A percentile compares a stretch with the other conserved stretches of the same genome.
Conservation (phyloP, 1,284 basidiomycete species). For the Malassezia equina region DNA sequence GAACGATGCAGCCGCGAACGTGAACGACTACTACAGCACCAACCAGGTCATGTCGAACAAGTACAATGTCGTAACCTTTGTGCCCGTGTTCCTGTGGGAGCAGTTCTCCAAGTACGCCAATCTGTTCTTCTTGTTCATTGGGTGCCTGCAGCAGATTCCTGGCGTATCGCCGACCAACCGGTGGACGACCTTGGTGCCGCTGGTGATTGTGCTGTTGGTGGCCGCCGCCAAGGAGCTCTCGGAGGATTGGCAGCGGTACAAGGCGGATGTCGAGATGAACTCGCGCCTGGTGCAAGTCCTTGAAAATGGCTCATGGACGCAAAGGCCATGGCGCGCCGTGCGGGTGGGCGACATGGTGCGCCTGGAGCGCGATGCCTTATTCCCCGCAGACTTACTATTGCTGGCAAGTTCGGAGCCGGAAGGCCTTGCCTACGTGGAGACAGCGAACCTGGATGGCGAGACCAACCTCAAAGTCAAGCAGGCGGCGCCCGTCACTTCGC, state of each 20-base stretch:
- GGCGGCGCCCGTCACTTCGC: slow-evolving; percentile 69
- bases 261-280: slow-evolving; percentile 86
- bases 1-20: slow-evolving; percentile 40
- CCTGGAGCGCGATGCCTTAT: slow-evolving; percentile 82
- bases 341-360: slow-evolving; percentile 84
- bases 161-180: slow-evolving; percentile 90
- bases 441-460: slow-evolving; percentile 92
- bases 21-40: slow-evolving; percentile 35
- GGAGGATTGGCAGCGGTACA: slow-evolving; percentile 94
- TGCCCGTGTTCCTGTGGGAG: slow-evolving; percentile 82
- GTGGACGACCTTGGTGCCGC: slow-evolving; percentile 89
- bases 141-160: slow-evolving; percentile 94
- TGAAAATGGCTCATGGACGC: slow-evolving; percentile 59
- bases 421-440: slow-evolving; percentile 93
- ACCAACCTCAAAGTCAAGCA: slow-evolving; percentile 99
- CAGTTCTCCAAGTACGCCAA: slow-evolving; percentile 99
- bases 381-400: slow-evolving; percentile 85
- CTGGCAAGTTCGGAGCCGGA: slow-evolving; percentile 87
- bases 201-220: slow-evolving; percentile 77
- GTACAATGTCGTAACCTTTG: slow-evolving; percentile 78
- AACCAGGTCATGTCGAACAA: slow-evolving; percentile 93
- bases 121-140: slow-evolving; percentile 96
- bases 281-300: slow-evolving; percentile 71
- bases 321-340: slow-evolving; percentile 78
- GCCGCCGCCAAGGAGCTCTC: slow-evolving; percentile 95